Evolutionary conservation across 2,329 filamentous ascomycete genomes (phyloP).

Genomic region (Phaeosphaeria sp.): DNA sequence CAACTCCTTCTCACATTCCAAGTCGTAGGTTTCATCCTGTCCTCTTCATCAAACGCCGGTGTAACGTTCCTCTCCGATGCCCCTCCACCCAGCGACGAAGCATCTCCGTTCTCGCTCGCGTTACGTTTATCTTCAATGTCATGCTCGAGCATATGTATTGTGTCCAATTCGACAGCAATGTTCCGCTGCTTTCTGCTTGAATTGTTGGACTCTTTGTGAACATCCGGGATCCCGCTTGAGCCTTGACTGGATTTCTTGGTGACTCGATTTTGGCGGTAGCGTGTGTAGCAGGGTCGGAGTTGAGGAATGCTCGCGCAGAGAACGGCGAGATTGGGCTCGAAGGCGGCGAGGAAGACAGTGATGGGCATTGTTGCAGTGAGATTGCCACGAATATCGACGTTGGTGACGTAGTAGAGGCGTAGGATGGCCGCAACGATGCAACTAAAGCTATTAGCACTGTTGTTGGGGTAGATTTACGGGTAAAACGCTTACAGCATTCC

Average conservation of each 20-base stretch:
- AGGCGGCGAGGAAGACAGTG: slow-evolving; percentile 1
- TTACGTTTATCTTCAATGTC: background rate
- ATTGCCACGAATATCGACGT: slow-evolving; percentile 1
- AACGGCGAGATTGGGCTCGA: background rate
- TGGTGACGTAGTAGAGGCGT: background rate
- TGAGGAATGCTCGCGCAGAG: background rate
- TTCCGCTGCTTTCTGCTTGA: background rate
- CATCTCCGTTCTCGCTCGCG: background rate
- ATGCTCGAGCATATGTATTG: slow-evolving; percentile 1
- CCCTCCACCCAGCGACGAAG: background rate
- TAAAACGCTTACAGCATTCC: background rate
- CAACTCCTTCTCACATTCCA: background rate
- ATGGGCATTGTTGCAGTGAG: slow-evolving; percentile 1
- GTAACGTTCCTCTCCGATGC: background rate
- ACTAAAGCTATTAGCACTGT: background rate
- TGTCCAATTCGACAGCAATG: background rate
- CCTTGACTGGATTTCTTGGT: background rate
- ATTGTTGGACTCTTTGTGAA: background rate
- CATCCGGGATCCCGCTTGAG: background rate
- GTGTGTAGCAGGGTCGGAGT: slow-evolving; percentile 1
- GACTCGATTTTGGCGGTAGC: background rate
- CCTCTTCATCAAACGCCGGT: background rate
- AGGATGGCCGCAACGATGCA: background rate
- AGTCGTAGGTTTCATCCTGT: background rate
- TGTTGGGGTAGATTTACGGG: background rate